Percentiles rank a stretch among this genome's conserved stretches.
These are phyloP conservation scores for Hypoxylon sp. DNA, from an alignment of 2,329 filamentous ascomycete species.

Conservation along the genomic window DNA sequence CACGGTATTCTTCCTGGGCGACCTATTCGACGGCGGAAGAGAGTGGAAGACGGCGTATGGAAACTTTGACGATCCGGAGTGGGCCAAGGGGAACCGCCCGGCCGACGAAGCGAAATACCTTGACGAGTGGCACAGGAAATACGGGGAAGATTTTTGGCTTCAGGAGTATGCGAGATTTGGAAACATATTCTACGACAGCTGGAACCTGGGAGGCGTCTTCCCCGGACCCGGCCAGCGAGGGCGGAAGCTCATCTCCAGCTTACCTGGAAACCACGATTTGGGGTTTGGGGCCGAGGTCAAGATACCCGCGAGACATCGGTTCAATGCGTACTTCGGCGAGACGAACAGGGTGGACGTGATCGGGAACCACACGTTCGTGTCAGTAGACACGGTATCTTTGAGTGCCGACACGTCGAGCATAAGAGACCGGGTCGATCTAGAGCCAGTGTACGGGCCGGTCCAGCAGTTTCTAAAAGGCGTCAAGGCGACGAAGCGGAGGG, in stretches of 20 bases:
- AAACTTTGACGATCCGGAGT: constrained; percentile 68
- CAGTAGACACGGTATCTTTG: constrained; percentile 87
- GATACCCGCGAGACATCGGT: constrained; percentile 81
- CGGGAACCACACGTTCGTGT: constrained; percentile 95
- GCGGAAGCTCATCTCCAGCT: constrained; percentile 81
- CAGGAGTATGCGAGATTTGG: constrained; percentile 87
- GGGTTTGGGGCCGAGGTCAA: constrained; percentile 91
- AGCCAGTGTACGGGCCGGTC: constrained; percentile 78
- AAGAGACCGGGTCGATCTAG: constrained; percentile 63
- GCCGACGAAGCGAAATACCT: constrained; percentile 65
- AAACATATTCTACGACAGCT: constrained; percentile 82
- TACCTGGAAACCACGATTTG: constrained; percentile 95
- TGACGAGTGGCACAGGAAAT: constrained; percentile 77
- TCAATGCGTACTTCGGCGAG: constrained; percentile 89
- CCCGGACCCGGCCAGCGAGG: constrained; percentile 71
- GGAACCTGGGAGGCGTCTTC: constrained; percentile 67
- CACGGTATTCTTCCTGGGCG: constrained; percentile 89
- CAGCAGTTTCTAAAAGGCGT: constrained; percentile 80
- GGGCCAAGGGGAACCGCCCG: constrained; percentile 65
- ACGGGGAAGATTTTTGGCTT: constrained; percentile 86
- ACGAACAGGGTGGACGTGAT: constrained; percentile 91
- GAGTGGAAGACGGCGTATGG: constrained; percentile 86
- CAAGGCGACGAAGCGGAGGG: constrained; percentile 72
- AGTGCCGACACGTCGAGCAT: constrained; percentile 74
- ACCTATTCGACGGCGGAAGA: constrained; percentile 93